phyloP scores from a whole-genome alignment of 2,329 filamentous ascomycete genomes.

The Hypomyces rosellus region DNA sequence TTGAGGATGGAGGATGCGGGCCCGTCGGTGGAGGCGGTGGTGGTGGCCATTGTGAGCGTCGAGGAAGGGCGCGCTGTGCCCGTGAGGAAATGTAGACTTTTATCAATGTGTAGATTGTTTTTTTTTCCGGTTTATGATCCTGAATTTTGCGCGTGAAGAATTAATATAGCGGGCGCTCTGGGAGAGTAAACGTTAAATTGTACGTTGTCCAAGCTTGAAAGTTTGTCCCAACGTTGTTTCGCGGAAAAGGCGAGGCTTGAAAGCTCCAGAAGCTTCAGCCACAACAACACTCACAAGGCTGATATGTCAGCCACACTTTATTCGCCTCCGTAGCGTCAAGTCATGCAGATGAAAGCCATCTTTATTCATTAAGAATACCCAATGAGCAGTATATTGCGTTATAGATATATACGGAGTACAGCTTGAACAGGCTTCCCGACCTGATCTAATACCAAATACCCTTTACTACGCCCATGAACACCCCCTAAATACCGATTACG shows the following conservation, averaged over 20 bases:
- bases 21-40: slow-evolving; percentile 18
- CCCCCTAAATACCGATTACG: too few species aligned
- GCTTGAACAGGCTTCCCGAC: background rate
- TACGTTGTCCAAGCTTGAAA: background rate
- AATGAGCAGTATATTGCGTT: background rate
- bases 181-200: background rate
- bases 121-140: too few species aligned
- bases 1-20: slow-evolving; percentile 45
- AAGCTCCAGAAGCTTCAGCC: slow-evolving; percentile 9
- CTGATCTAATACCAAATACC: background rate
- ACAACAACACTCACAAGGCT: background rate
- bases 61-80: background rate
- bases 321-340: background rate
- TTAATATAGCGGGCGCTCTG: background rate
- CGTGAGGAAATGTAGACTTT: background rate
- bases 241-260: slow-evolving; percentile 4
- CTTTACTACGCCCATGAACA: background rate
- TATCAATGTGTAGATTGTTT: background rate
- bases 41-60: slow-evolving; percentile 23
- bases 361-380: background rate
- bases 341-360: background rate
- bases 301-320: slow-evolving; percentile 13
- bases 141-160: background rate
- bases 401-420: background rate
- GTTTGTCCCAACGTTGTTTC: background rate